Evolutionary conservation across 2,329 filamentous ascomycete genomes (phyloP), one percentile per base, ranked within the genome.

Genomic region (Pseudocercospora crystallina): DNA sequence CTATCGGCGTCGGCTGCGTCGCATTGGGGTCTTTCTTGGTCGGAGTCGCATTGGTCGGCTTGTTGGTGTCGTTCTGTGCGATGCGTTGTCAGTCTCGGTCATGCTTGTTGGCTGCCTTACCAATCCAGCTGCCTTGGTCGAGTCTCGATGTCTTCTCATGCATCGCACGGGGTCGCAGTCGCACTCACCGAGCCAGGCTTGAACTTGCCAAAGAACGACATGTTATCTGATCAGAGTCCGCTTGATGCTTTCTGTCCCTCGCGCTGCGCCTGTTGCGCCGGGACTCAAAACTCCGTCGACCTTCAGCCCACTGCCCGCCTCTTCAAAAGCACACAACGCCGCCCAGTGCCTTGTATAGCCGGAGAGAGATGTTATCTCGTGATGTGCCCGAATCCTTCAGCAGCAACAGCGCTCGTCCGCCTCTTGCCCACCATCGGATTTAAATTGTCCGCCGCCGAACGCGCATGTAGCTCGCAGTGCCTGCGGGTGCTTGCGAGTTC

Each of bases 11-110:
- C 47, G 77, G 74, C 59, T 77, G 74, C 31, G 76, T 77, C 60
- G 77, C 75, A 66, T 80, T 77, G 52, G 76, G 72, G 61, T 85
- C 82, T 65, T 82, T 84, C 72, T 84, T 85, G 33, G 80, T 34
- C 8, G 43, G 73, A 37, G 73, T 67, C 56, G 70, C 67, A 59
- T 69, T 71, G 49, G 72, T 65, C 36, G 73, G 69, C 62, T 77
- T 74, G 62, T 69, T 75, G 53, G 73, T 68, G 47, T 77, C 71
- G 61, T 71, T 73, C 77, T 81, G 62, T 37, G 48, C 34, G 48
- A 43, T 51, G 51, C 43, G 40, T 44, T 53, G 58, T 58, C 53
- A 57, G 53, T 52, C 45, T 42, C 50, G 43, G 36, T 38, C 46
- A 37, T 48, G 41, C 42, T 38, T 35, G 31, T 7, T 41, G 46